Conservation (phyloP, 495 filamentous ascomycete genomes). For the Penicillium cosmopolitanum region DNA sequence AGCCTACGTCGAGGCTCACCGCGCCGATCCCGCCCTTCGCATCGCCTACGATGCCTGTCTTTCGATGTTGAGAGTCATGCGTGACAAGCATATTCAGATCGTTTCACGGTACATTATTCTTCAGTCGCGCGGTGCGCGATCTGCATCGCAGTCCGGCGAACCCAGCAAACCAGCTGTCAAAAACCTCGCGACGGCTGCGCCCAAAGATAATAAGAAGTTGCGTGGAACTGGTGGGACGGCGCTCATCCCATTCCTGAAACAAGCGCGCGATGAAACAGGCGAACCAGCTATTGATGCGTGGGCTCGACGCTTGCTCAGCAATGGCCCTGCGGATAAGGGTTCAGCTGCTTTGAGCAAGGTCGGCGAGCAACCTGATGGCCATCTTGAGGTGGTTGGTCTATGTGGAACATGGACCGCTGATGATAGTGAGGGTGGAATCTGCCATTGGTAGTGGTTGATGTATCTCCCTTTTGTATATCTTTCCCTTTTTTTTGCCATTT, state of each 20-base stretch:
- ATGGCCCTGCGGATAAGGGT: conserved; percentile 42
- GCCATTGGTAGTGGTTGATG: conserved; percentile 54
- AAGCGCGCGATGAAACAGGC: conserved; percentile 92
- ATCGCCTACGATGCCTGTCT: conserved; percentile 90
- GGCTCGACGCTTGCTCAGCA: conserved; percentile 74
- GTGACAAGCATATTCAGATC: conserved; percentile 95
- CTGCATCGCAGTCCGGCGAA: conserved; percentile 48
- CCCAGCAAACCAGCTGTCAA: conserved; percentile 48
- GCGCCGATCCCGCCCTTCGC: conserved; percentile 63
- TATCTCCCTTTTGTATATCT: not conserved
- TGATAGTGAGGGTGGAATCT: conserved; percentile 78
- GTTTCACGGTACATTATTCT: conserved; percentile 95
- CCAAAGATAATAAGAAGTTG: conserved; percentile 59
- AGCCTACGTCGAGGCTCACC: conserved; percentile 72
- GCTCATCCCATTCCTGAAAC: conserved; percentile 91
- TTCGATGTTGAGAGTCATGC: conserved; percentile 83
- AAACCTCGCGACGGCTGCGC: conserved; percentile 67
- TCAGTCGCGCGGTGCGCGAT: conserved; percentile 57
- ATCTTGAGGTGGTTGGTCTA: conserved; percentile 73
- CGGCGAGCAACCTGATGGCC: conserved; percentile 62
- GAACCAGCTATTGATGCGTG: conserved; percentile 87
- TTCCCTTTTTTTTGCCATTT: conserved; percentile 2
- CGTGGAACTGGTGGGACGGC: conserved; percentile 92
- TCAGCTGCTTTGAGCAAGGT: conserved; percentile 64
- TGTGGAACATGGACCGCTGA: conserved; percentile 86